Evolutionary conservation across 208 protist genomes (phyloP), one percentile per base, ranked within the genome.

Genomic region (Crithidia fasciculata): DNA sequence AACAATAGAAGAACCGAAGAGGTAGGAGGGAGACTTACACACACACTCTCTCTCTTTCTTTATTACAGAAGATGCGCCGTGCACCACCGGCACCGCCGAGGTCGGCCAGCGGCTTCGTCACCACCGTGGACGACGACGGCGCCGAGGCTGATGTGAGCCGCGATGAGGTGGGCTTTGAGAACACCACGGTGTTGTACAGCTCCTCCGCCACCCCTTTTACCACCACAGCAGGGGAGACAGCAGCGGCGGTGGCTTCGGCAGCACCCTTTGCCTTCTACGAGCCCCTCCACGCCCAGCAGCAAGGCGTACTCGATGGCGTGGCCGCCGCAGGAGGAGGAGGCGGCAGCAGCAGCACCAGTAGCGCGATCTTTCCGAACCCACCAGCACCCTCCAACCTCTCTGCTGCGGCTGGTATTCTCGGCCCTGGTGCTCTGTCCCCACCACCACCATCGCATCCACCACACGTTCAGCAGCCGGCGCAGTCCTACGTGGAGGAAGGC

Each of bases 111-210:
- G 5, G 39, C 4, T 66, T 13, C 28, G 45, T 19, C 39, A 44
- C 37, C 40, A 52, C 49, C 10, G 57, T 45, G 39, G 8, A 12
- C 8, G 57, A 58, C 44, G 16, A 39, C 6, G 50, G 49, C 5
- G 47, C 50, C 8, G 7, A 55, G 13, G 57, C 8, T 7, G 63
- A 58, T 3, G 53, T 53, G 0, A 28, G 67, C 15, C 57, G 58
- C 37, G 43, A 64, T n/a, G 72, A 57, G 12, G 74, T 79, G 7
- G 74, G 74, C 66, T 79, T 79, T 41, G 74, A 79, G 37, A 61
- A 52, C 28, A 58, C 9, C 19, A 79, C 67, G 3, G 54, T 79
- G 43, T 28, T 74, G 59, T 74, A 19, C 60, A 47, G 45, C 56
- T 8, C 53, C 5, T 8, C 8, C 45, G 19, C 13, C 44, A 63